phyloP scores from a whole-genome alignment of 192 early-diverging fungal species.

The Chytriomyces confervae region DNA sequence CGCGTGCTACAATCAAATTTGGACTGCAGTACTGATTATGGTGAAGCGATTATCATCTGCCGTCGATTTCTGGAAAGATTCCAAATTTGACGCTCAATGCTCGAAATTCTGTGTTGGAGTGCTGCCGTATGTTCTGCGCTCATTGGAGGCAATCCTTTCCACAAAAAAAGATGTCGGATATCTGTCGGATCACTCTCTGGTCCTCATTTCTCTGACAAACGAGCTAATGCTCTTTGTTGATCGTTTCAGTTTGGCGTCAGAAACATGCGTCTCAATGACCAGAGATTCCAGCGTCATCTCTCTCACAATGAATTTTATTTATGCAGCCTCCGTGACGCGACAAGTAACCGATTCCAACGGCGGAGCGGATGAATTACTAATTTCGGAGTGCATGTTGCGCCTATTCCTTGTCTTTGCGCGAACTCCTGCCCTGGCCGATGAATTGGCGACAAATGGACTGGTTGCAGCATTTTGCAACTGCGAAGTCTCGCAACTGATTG shows the following conservation, averaged over 20 bases:
- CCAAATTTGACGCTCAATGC: background rate
- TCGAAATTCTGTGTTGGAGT: background rate
- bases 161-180: background rate
- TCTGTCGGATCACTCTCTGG: background rate
- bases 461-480: slow-evolving; percentile 39
- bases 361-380: background rate
- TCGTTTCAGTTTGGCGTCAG: background rate
- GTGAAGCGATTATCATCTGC: background rate
- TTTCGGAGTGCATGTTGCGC: background rate
- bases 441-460: slow-evolving; percentile 22
- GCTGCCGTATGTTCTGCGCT: slow-evolving; percentile 18
- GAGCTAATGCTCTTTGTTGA: slow-evolving; percentile 18
- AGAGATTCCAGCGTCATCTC: slow-evolving; percentile 6
- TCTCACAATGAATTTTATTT: slow-evolving; percentile 8
- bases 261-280: background rate
- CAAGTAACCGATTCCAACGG: background rate
- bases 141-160: slow-evolving; percentile 19
- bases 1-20: slow-evolving; percentile 30
- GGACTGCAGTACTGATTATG: slow-evolving; percentile 15
- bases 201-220: slow-evolving; percentile 14
- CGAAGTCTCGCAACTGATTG: slow-evolving; percentile 41
- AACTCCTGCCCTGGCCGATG: background rate
- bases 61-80: background rate
- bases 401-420: slow-evolving; percentile 22
- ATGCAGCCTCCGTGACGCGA: background rate